Percentiles rank a stretch among this genome's conserved stretches.
phyloP scores from a whole-genome alignment of 106 monocot genomes.

The Cymbidium sinense region DNA sequence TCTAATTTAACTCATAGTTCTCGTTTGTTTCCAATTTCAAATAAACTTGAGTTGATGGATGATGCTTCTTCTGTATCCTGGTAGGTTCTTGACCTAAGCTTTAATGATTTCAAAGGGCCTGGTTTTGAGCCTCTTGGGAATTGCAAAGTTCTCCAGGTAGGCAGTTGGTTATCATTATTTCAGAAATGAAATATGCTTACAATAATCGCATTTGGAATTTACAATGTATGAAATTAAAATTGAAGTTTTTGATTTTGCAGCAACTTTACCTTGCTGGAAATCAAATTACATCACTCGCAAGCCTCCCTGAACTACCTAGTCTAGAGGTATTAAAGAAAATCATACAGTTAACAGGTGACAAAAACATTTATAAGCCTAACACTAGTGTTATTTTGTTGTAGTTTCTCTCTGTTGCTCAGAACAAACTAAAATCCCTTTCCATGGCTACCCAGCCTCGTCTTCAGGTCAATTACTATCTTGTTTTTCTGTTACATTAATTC shows the following conservation, averaged over 20 bases:
- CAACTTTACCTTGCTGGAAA: slow-evolving; percentile 99
- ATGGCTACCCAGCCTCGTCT: slow-evolving; percentile 93
- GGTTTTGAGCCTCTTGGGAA: slow-evolving; percentile 87
- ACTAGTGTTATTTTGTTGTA: slow-evolving; percentile 21
- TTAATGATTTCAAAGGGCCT: slow-evolving; percentile 84
- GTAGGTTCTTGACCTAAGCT: slow-evolving; percentile 98
- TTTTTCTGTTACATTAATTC: not conserved
- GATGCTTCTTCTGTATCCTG: not conserved
- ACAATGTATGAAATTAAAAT: not conserved
- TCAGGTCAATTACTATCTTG: slow-evolving; percentile 43
- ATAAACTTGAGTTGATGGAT: not conserved
- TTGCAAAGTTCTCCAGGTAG: slow-evolving; percentile 90
- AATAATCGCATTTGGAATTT: not conserved
- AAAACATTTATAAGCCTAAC: slow-evolving; percentile 12
- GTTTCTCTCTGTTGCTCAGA: slow-evolving; percentile 98
- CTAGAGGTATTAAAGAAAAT: slow-evolving; percentile 53
- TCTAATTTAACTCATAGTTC: not conserved
- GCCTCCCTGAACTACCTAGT: slow-evolving; percentile 83
- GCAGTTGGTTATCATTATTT: not conserved
- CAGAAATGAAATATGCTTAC: slow-evolving; percentile 1
- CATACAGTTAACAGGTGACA: not conserved
- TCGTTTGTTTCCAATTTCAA: not conserved
- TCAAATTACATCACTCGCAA: slow-evolving; percentile 83
- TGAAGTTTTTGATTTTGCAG: slow-evolving; percentile 34
- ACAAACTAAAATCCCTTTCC: slow-evolving; percentile 72